Base-by-base conservation (phyloP, 2,329 filamentous ascomycete genomes). In the Didymella pinodella region DNA sequence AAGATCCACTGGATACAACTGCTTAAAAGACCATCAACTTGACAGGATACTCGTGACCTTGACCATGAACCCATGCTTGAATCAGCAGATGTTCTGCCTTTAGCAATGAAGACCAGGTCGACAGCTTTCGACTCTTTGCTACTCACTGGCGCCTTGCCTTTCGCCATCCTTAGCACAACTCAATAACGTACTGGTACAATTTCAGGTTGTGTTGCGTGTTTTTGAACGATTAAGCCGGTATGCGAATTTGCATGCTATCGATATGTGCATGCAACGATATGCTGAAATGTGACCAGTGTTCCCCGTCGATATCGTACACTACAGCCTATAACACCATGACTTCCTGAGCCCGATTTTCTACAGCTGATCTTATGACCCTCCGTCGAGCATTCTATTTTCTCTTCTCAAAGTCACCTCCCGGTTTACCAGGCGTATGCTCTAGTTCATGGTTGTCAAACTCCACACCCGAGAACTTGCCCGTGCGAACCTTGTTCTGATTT, bases 361-460 rank as follows among this genome's bases (percentile, higher is more conserved):
- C 18, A 11, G n/a, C 36, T 20, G 10, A 22, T 40, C 36, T 22
- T 40, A 40, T 18, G 22, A 3, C 12, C 18, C 18, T 12, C 36
- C 10, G 11, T 5, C n/a, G 12, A 14, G 3, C 12, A 10, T 20
- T 22, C 18, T 28, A 44, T 4, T 28, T 50, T 41, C 29, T 45
- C 61, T 65, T 64, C 56, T 70, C 67, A 52, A 71, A 71, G 54
- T 71, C 68, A 29, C 55, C 57, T n/a, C 48, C 63, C 25, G 67
- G 68, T 26, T 68, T 54, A 22, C 56, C 56, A 11, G 64, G 60
- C 29, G 60, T 54, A 57, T 67, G 67, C 47, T 58, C 57, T 59
- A 58, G 58, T 46, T 63, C 44, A 59, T 72, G 68, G 58, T 72
- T 72, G 38, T 70, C 69, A 54, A 72, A 72, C 50, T 70, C 61